These are phyloP conservation scores for Perilla frutescens DNA, from an alignment of 257 asterid genomes.

Conservation along the genomic window DNA sequence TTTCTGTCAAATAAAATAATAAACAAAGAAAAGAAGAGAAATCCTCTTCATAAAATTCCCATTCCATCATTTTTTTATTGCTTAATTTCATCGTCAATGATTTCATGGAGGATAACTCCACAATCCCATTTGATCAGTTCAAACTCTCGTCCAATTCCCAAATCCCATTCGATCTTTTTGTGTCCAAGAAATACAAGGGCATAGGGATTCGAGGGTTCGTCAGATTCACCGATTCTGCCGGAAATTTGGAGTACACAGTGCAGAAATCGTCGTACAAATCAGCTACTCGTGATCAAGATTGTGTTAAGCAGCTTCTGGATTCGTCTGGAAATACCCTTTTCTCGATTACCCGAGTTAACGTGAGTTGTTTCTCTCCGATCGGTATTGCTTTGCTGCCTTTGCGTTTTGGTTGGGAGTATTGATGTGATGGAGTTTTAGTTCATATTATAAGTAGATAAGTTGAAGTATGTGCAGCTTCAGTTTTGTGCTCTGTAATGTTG, in stretches of 20 bases:
- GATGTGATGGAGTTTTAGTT: neutral
- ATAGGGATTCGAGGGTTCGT: constrained; percentile 49
- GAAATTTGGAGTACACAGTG: constrained; percentile 62
- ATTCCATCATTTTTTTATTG: neutral
- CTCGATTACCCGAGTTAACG: constrained; percentile 55
- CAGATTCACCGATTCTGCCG: constrained; percentile 64
- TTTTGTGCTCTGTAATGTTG: neutral
- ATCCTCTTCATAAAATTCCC: neutral
- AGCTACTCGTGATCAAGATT: neutral
- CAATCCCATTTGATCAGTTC: constrained; percentile 33
- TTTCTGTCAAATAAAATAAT: constrained; percentile 2
- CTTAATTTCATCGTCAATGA: neutral
- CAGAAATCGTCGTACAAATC: constrained; percentile 44
- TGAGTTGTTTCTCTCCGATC: constrained; percentile 43
- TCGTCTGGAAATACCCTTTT: constrained; percentile 60
- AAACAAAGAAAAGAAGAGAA: neutral
- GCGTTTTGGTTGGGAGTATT: neutral
- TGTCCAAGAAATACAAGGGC: constrained; percentile 58
- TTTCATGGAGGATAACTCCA: constrained; percentile 48
- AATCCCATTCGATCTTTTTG: constrained; percentile 82
- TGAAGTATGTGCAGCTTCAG: constrained; percentile 5
- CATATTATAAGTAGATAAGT: neutral
- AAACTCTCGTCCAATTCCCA: constrained; percentile 35
- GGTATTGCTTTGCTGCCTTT: neutral
- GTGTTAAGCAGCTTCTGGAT: constrained; percentile 57